Evolutionary conservation across 192 early-diverging fungal species (phyloP), one percentile per base, ranked within the genome.

Genomic region (Backusella luteola): DNA sequence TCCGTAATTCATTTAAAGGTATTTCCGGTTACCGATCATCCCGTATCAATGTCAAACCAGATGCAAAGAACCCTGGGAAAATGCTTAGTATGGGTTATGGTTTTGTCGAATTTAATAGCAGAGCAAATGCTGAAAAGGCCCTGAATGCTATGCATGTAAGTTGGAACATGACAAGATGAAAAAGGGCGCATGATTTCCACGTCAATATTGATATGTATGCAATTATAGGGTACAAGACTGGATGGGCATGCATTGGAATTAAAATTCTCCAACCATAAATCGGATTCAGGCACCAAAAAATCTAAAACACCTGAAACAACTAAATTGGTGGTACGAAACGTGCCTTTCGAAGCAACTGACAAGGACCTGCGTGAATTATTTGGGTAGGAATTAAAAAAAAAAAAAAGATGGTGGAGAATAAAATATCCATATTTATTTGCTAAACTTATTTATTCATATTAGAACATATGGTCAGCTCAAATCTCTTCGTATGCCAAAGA

Each of bases 71-170:
- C 19, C 89, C 92, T 6, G 91, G 89, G 14, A 85, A 86, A 56
- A 89, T 87, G n/a, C 80, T 95, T 75, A 95, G 93, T 46, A 97
- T 97, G 96, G 98, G 98, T 42, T 99, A 97, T 85, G 98, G 98
- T 67, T 99, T 99, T 84, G 88, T 96, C 67, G 96, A 99, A 87
- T 99, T 96, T 86, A 85, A 85, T 56, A 87, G 75, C 42, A 91
- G 93, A 74, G 91, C 95, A 49, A 90, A 92, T 72, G 98, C 98
- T 19, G 81, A 90, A 66, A 86, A 90, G 75, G 96, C 95, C 6
- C 85, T 99, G 73, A 93, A 95, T 78, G 85, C 94, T 4, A 94
- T 95, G 93, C 95, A 98, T 78, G 91, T 91, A 69, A 34, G 53
- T 71, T 14, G 36, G 9, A 44, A 26, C 19, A 63, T 21, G 19